Conservation (phyloP, 768 basidiomycete species). For the Saitozyma podzolica region DNA sequence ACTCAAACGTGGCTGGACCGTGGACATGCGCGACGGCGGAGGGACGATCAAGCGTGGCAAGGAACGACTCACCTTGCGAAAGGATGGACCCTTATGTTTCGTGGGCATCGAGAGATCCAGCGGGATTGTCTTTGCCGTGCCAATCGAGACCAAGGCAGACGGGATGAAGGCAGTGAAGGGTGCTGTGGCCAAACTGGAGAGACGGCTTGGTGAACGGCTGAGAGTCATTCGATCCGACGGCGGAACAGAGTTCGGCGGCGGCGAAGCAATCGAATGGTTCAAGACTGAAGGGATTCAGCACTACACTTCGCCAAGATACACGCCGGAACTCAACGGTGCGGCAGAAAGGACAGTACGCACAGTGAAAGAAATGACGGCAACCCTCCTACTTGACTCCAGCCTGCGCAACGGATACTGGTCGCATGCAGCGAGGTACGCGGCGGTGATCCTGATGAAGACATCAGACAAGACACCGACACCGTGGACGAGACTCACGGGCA, state of each 20-base stretch:
- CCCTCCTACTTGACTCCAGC: not conserved
- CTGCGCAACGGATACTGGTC: constrained; percentile 1
- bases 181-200: constrained; percentile 1
- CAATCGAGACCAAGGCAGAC: constrained; percentile 1
- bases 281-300: constrained; percentile 6
- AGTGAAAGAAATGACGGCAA: not conserved
- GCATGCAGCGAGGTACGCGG: not conserved
- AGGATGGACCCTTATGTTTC: not conserved
- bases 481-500: not conserved
- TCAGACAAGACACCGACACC: not conserved
- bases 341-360: not conserved
- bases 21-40: no score
- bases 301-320: constrained; percentile 7
- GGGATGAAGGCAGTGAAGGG: not conserved
- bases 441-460: not conserved
- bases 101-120: constrained; percentile 3
- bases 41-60: no score
- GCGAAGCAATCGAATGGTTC: constrained; percentile 4
- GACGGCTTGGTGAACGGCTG: constrained; percentile 17
- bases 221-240: constrained; percentile 23
- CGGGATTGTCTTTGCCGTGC: not conserved
- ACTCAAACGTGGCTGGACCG: not conserved
- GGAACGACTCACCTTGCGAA: no score
- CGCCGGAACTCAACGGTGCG: not conserved
- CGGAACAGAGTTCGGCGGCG: constrained; percentile 19